phyloP scores from a whole-genome alignment of 306 rosid species.

The Luffa acutangula region DNA sequence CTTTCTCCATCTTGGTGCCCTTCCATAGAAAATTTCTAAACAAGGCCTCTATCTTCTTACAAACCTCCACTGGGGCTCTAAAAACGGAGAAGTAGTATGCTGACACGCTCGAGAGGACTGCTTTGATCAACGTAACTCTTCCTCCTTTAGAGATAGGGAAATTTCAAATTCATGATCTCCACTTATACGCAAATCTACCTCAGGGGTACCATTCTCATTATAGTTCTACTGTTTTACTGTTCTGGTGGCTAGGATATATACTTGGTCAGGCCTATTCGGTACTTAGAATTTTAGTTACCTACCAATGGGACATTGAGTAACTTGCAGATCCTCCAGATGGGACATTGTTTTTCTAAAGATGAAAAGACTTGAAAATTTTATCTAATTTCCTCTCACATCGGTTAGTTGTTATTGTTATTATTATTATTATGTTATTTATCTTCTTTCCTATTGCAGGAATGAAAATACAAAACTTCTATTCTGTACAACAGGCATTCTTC shows the following conservation, averaged over 20 bases:
- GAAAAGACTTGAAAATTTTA: not conserved
- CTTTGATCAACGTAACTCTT: no score
- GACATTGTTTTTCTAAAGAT: not conserved
- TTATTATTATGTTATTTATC: constrained; percentile 1
- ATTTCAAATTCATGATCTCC: no score
- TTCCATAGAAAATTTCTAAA: no score
- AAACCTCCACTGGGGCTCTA: no score
- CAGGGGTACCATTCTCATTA: not conserved
- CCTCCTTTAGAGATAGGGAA: no score
- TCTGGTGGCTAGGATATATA: not conserved
- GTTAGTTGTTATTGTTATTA: not conserved
- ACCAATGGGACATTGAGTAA: not conserved
- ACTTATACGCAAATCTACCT: no score
- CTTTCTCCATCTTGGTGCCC: no score
- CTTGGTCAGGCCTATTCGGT: not conserved
- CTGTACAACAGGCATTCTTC: constrained; percentile 91
- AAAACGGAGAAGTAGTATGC: no score
- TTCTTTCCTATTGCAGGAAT: constrained; percentile 36
- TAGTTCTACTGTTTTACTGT: not conserved
- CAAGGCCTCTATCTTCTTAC: no score
- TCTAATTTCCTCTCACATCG: not conserved
- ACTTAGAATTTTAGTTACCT: not conserved
- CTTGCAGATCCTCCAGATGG: not conserved
- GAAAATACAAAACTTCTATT: constrained; percentile 83
- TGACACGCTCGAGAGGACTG: no score